Evolutionary conservation across 2,329 filamentous ascomycete species (phyloP).

Genomic region (Arthrobotrys sphaeroides): DNA sequence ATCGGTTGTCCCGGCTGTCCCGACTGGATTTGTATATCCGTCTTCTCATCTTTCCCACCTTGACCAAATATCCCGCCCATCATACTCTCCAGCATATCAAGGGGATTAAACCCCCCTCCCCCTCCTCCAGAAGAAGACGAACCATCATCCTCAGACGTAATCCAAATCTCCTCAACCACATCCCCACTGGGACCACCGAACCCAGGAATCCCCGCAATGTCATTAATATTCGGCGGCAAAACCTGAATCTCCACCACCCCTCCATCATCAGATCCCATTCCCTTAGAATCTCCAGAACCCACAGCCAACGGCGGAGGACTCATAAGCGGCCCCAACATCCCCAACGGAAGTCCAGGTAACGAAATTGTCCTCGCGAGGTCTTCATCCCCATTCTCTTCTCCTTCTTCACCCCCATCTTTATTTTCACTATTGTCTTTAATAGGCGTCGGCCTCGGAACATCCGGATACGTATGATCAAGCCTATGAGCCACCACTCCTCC

Average conservation of each 20-base stretch:
- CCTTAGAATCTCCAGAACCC: no score
- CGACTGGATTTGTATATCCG: no score
- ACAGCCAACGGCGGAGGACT: not conserved
- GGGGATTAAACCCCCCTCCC: not conserved
- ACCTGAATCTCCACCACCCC: slow-evolving; percentile 31
- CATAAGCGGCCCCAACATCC: slow-evolving; percentile 23
- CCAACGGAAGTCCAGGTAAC: slow-evolving; percentile 2
- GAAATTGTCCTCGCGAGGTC: not conserved
- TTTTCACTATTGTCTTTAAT: no score
- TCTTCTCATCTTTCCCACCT: no score
- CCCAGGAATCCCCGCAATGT: slow-evolving; percentile 3
- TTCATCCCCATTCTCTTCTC: not conserved
- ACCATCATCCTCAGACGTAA: slow-evolving; percentile 11
- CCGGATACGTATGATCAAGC: slow-evolving; percentile 32
- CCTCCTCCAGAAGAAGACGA: not conserved
- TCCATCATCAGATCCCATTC: slow-evolving; percentile 1
- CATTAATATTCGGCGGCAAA: not conserved
- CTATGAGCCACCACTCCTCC: slow-evolving; percentile 28
- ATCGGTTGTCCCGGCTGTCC: slow-evolving; percentile 28
- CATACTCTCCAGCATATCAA: slow-evolving; percentile 24
- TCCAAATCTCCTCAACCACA: slow-evolving; percentile 43
- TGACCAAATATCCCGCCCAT: slow-evolving; percentile 42
- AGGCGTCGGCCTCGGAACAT: slow-evolving; percentile 12
- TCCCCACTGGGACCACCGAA: not conserved
- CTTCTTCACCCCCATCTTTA: not conserved